Conservation (phyloP, 2,329 filamentous ascomycete species). For the Verticillium longisporum region DNA sequence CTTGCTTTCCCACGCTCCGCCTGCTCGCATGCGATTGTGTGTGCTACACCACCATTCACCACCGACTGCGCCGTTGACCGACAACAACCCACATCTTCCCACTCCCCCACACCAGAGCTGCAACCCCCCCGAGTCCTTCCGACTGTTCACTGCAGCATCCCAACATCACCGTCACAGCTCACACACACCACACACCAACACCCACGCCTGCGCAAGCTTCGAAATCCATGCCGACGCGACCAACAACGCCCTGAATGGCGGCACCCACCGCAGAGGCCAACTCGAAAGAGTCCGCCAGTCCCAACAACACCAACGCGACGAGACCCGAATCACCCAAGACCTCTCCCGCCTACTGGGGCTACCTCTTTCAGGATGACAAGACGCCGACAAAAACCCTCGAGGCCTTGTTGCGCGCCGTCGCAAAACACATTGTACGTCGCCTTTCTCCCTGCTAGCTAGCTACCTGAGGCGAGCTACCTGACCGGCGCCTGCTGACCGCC, state of each 20-base stretch:
- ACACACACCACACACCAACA: not conserved
- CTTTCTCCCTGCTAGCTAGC: not conserved
- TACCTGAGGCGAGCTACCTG: not conserved
- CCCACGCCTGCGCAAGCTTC: not conserved
- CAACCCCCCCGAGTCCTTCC: not conserved
- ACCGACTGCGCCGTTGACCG: not conserved
- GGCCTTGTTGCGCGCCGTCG: conserved; percentile 62
- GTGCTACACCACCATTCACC: not conserved
- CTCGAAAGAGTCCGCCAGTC: conserved; percentile 11
- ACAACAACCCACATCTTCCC: not conserved
- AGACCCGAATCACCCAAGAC: not conserved
- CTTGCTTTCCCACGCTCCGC: not conserved
- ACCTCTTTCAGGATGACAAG: conserved; percentile 63
- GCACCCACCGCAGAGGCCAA: conserved; percentile 10
- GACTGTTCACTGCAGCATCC: not conserved
- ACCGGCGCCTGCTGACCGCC: not conserved
- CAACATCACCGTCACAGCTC: not conserved
- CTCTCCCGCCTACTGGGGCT: conserved; percentile 42
- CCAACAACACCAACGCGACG: conserved; percentile 1
- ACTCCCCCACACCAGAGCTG: not conserved
- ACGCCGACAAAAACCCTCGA: conserved; percentile 60
- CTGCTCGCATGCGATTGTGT: not conserved
- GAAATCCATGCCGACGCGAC: not conserved
- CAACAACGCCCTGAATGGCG: conserved; percentile 9
- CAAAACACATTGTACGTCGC: conserved; percentile 59